phyloP scores from a whole-genome alignment of 139 green algal species.

The Gonium pectorale region DNA sequence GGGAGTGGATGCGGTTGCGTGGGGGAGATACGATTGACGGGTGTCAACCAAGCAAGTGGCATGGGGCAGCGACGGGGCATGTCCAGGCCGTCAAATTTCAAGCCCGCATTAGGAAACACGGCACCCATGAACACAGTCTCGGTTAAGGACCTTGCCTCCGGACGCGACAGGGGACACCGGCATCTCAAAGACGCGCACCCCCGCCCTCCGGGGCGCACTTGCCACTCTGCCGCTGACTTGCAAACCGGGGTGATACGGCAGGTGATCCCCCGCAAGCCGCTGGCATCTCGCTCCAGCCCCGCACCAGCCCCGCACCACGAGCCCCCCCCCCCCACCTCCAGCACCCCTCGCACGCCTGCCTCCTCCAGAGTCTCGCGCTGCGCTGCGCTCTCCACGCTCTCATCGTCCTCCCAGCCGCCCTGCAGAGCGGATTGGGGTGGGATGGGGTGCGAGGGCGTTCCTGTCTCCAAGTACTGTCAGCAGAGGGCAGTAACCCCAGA shows the following conservation, averaged over 20 bases:
- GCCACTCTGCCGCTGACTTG: background rate
- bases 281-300: too few species aligned
- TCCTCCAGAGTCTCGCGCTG: slow-evolving; percentile 93
- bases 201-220: background rate
- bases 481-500: too few species aligned
- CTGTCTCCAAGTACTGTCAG: too few species aligned
- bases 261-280: too few species aligned
- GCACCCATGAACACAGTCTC: too few species aligned
- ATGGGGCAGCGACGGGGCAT: background rate
- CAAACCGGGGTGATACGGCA: background rate
- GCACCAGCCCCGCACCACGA: too few species aligned
- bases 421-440: too few species aligned
- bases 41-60: background rate
- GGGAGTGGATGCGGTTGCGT: background rate
- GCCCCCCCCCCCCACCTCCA: too few species aligned
- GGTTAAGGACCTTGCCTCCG: background rate
- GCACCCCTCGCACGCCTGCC: slow-evolving; percentile 84
- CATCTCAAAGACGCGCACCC: background rate
- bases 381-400: slow-evolving; percentile 87
- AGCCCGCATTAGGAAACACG: too few species aligned
- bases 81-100: background rate
- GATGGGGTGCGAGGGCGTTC: too few species aligned
- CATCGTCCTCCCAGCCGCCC: slow-evolving; percentile 95
- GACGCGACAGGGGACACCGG: background rate
- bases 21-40: background rate